Conservation (phyloP, 75 land plant species). For the Pseudotsuga menziesii region DNA sequence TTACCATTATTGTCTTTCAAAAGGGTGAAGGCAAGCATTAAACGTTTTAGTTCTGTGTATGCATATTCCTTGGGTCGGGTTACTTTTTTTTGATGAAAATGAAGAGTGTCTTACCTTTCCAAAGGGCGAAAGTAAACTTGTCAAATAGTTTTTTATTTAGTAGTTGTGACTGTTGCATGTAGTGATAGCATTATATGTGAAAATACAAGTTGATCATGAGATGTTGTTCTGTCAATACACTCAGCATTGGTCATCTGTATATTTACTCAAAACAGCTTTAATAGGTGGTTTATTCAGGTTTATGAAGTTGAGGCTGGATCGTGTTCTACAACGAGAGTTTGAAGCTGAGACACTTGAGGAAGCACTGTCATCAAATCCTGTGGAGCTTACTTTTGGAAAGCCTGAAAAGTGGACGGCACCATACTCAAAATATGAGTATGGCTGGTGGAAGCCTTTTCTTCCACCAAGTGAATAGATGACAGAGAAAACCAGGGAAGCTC, state of each 20-base stretch:
- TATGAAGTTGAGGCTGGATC: conserved; percentile 90
- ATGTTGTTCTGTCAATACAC: neutral
- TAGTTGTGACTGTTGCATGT: neutral
- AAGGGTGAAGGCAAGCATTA: neutral
- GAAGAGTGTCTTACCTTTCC: neutral
- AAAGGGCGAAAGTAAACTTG: neutral
- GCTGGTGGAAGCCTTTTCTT: conserved; percentile 71
- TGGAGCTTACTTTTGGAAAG: conserved; percentile 48
- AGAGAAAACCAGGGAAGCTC: neutral
- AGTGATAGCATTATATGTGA: neutral
- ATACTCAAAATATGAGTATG: conserved; percentile 64
- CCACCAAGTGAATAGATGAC: conserved; percentile 9
- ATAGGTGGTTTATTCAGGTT: conserved; percentile 45
- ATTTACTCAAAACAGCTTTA: neutral
- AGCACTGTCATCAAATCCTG: conserved; percentile 57
- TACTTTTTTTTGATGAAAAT: neutral
- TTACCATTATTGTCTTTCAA: neutral
- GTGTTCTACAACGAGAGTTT: conserved; percentile 63
- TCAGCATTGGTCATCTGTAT: neutral
- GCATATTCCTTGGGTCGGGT: neutral
- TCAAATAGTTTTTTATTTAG: neutral
- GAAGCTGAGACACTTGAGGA: conserved; percentile 66
- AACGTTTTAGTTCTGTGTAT: neutral
- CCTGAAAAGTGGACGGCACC: conserved; percentile 75
- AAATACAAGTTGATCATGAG: neutral